Evolutionary conservation across 192 early-diverging fungal species (phyloP).

Genomic region (Phycomyces blakesleeanus): DNA sequence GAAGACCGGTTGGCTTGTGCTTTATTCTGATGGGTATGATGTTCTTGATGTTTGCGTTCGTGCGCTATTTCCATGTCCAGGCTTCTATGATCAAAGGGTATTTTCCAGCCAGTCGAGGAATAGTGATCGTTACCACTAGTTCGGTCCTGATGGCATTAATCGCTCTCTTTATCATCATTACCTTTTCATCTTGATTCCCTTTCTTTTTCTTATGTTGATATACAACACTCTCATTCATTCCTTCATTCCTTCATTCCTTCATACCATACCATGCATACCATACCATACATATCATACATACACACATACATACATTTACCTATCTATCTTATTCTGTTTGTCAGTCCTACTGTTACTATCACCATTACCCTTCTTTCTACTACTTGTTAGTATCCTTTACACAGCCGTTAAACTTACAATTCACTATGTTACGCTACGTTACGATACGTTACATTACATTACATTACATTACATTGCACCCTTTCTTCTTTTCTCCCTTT

Average conservation of each 20-base stretch:
- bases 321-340: no score
- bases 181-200: not conserved
- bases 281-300: not conserved
- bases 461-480: no score
- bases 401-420: no score
- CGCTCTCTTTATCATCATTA: conserved; percentile 6
- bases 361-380: no score
- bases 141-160: conserved; percentile 35
- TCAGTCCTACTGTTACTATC: no score
- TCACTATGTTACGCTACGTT: not conserved
- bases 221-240: not conserved
- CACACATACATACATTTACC: no score
- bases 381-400: no score
- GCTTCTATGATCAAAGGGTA: conserved; percentile 58
- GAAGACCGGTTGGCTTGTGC: conserved; percentile 42
- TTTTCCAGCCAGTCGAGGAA: conserved; percentile 67
- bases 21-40: conserved; percentile 63
- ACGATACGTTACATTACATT: no score
- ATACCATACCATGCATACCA: not conserved
- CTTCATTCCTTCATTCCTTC: not conserved
- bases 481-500: no score
- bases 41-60: conserved; percentile 58
- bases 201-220: not conserved
- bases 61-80: conserved; percentile 72
- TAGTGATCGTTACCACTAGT: conserved; percentile 40